phyloP scores from a whole-genome alignment of 345 rosid genomes.

The Salix dunnii region DNA sequence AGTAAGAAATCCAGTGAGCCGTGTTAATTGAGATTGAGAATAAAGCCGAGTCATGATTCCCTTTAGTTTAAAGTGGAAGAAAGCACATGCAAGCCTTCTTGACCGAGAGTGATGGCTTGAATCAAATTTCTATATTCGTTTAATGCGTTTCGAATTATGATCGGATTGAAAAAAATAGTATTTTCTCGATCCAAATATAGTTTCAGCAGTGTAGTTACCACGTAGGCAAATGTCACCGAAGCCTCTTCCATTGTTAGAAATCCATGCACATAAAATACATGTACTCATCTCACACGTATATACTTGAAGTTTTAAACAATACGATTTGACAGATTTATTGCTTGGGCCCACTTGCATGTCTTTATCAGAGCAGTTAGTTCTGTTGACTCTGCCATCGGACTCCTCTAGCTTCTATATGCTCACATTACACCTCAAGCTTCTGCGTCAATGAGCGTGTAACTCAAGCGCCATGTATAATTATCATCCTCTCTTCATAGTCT shows the following conservation, averaged over 20 bases:
- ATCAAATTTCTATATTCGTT: background rate
- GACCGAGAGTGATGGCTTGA: background rate
- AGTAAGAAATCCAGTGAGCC: slow-evolving; percentile 21
- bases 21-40: slow-evolving; percentile 13
- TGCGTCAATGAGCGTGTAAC: too few species aligned
- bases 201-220: too few species aligned
- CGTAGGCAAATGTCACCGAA: background rate
- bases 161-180: too few species aligned
- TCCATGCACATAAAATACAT: background rate
- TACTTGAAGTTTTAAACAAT: background rate
- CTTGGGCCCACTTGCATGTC: background rate
- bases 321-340: background rate
- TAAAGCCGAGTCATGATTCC: slow-evolving; percentile 43
- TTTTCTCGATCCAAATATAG: too few species aligned
- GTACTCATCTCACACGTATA: background rate
- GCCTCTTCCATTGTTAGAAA: background rate
- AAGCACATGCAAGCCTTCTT: slow-evolving; percentile 42
- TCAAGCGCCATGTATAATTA: too few species aligned
- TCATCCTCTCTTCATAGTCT: too few species aligned
- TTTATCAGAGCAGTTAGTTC: slow-evolving; percentile 1
- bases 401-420: background rate
- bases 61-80: slow-evolving; percentile 32
- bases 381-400: slow-evolving; percentile 16
- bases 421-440: background rate
- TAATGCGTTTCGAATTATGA: too few species aligned